phyloP scores from a whole-genome alignment of 179 eudicot species.

The Spinacia oleracea region DNA sequence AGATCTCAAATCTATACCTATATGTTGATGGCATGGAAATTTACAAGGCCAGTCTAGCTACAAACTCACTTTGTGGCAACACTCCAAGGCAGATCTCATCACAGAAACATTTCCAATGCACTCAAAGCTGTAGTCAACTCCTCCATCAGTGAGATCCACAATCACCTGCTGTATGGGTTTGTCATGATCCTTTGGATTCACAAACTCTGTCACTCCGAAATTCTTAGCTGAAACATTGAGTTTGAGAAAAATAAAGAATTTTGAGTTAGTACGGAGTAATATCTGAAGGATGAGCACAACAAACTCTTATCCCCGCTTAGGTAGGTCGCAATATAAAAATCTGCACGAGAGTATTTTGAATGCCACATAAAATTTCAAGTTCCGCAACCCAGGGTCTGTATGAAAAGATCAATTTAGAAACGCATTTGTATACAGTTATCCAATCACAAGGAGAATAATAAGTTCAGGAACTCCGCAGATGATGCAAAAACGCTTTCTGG shows the following conservation, averaged over 20 bases:
- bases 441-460: neutral
- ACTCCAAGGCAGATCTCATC: constrained; percentile 94
- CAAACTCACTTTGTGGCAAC: constrained; percentile 82
- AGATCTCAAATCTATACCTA: neutral
- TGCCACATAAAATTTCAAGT: neutral
- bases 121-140: constrained; percentile 96
- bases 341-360: neutral
- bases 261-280: neutral
- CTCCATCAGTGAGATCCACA: constrained; percentile 92
- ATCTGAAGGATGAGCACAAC: neutral
- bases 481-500: neutral
- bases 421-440: neutral
- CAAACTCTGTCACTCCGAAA: constrained; percentile 95
- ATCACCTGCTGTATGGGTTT: constrained; percentile 92
- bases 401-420: neutral
- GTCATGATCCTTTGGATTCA: constrained; percentile 88
- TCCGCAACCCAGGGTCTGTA: neutral
- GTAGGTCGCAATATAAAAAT: neutral
- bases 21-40: neutral
- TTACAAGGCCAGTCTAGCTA: neutral
- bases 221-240: constrained; percentile 65
- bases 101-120: constrained; percentile 90
- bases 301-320: neutral
- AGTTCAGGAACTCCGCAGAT: neutral
- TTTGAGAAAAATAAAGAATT: neutral